phyloP scores from a whole-genome alignment of 2,329 filamentous ascomycete genomes.

The Penicillium sp. region DNA sequence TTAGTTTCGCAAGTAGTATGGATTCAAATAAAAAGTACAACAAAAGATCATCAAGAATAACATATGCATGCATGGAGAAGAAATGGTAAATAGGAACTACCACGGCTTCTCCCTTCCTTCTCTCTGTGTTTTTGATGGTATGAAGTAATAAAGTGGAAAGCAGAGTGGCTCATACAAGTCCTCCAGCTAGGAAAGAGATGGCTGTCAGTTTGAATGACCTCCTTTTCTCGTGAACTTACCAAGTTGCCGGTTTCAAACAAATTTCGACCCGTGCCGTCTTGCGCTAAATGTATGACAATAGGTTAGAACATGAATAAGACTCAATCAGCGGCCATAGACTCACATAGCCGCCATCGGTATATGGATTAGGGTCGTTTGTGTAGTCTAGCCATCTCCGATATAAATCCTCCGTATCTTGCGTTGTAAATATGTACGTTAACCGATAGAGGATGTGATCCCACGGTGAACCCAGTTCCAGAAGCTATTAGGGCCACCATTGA shows the following conservation, averaged over 20 bases:
- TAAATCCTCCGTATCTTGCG: background rate
- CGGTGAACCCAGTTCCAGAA: background rate
- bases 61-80: background rate
- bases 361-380: background rate
- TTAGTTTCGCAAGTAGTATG: background rate
- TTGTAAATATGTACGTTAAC: background rate
- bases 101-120: background rate
- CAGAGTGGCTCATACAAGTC: background rate
- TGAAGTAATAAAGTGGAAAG: background rate
- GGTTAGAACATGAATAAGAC: background rate
- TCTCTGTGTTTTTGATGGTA: background rate
- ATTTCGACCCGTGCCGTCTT: background rate
- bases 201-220: background rate
- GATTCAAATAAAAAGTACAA: background rate
- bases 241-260: background rate
- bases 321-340: background rate
- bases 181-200: background rate
- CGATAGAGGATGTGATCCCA: background rate
- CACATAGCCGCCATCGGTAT: background rate
- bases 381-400: background rate
- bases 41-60: background rate
- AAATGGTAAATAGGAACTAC: background rate
- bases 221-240: background rate
- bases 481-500: background rate
- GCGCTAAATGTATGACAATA: background rate